These are phyloP conservation scores for Lachnellula suecica DNA, from an alignment of 2,329 filamentous ascomycete genomes.

Conservation along the genomic window DNA sequence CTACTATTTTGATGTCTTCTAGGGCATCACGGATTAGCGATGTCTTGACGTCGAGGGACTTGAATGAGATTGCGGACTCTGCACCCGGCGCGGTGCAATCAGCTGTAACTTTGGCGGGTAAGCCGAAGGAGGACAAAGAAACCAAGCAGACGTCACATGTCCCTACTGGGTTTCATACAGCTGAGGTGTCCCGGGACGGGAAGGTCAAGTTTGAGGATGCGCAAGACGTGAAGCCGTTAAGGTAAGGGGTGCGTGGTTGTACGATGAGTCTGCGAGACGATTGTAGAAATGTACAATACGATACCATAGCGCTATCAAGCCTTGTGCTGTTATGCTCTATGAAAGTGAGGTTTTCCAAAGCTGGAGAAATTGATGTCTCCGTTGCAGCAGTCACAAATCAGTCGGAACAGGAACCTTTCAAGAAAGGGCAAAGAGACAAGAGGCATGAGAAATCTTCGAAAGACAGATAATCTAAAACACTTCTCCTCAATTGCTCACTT, in stretches of 20 bases:
- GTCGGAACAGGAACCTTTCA: no score
- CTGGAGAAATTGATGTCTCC: no score
- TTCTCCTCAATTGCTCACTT: no score
- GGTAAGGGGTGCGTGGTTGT: constrained; percentile 9
- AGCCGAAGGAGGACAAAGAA: constrained; percentile 34
- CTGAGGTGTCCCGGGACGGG: constrained; percentile 57
- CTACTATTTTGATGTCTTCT: constrained; percentile 83
- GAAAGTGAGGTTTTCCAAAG: no score
- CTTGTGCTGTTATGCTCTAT: no score
- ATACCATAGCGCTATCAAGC: background rate
- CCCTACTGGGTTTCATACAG: constrained; percentile 52
- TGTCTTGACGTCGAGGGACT: constrained; percentile 71
- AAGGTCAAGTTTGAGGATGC: constrained; percentile 57
- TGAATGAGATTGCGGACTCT: constrained; percentile 86
- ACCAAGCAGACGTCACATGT: constrained; percentile 34
- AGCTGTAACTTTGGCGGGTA: constrained; percentile 49
- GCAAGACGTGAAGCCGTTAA: constrained; percentile 19
- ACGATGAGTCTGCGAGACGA: background rate
- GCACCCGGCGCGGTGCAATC: constrained; percentile 69
- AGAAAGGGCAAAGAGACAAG: no score
- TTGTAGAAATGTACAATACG: constrained; percentile 6
- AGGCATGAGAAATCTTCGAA: no score
- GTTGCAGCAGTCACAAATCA: no score
- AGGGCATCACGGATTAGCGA: constrained; percentile 79
- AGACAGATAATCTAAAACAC: no score